Evolutionary conservation across 1,284 basidiomycete species (phyloP).

Genomic region (Vanrija sp.): DNA sequence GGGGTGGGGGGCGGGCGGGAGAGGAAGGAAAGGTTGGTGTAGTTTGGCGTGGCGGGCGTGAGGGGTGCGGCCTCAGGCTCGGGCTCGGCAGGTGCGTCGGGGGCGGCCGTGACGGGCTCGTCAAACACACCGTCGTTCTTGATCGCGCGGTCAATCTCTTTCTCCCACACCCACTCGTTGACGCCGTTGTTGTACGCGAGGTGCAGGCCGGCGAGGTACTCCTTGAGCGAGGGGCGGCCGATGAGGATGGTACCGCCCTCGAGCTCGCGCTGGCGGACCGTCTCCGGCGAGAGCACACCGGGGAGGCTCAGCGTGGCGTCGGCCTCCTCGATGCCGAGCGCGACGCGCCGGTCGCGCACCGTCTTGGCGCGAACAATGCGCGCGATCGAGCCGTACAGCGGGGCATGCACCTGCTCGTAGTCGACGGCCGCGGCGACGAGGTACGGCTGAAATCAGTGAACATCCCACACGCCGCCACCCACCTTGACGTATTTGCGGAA

Average conservation of each 20-base stretch:
- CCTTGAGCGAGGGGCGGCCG: constrained; percentile 90
- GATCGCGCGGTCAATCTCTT: constrained; percentile 65
- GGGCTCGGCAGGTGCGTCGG: constrained; percentile 17
- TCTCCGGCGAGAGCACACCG: constrained; percentile 57
- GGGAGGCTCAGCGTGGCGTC: constrained; percentile 54
- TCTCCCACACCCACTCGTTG: constrained; percentile 68
- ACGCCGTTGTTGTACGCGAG: constrained; percentile 79
- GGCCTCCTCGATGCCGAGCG: constrained; percentile 62
- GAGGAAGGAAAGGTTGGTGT: constrained; percentile 26
- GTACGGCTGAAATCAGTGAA: constrained; percentile 62
- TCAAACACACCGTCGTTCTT: constrained; percentile 74
- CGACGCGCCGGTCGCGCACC: constrained; percentile 51
- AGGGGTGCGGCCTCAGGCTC: constrained; percentile 5
- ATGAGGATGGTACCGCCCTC: constrained; percentile 80
- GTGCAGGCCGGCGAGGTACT: constrained; percentile 82
- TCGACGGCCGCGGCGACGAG: constrained; percentile 91
- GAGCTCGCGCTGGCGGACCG: constrained; percentile 61
- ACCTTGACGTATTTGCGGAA: constrained; percentile 98
- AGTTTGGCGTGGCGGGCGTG: constrained; percentile 8
- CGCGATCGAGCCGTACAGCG: constrained; percentile 76
- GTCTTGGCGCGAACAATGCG: constrained; percentile 54
- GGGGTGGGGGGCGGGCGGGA: constrained; percentile 23
- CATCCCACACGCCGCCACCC: constrained; percentile 24
- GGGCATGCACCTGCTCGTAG: constrained; percentile 77
- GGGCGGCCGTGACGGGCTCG: constrained; percentile 50